phyloP scores from a whole-genome alignment of 2,329 filamentous ascomycete genomes.

The Thielaviopsis populi region DNA sequence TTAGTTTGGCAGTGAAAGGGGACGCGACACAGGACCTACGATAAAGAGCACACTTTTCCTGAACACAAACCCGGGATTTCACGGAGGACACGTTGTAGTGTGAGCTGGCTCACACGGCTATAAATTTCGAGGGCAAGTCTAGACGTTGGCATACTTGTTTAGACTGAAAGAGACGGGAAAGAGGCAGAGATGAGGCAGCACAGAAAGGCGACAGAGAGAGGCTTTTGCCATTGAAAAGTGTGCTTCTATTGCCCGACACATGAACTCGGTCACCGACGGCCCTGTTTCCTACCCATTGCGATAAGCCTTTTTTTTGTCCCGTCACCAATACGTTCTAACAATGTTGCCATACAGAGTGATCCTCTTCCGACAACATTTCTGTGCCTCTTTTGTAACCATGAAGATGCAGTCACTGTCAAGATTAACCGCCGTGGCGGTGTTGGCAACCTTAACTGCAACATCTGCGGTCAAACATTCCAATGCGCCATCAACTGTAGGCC shows the following conservation, averaged over 20 bases:
- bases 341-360: constrained; percentile 39
- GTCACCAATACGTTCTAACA: constrained; percentile 7
- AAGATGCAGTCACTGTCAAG: constrained; percentile 79
- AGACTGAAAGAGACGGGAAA: background rate
- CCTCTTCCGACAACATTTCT: constrained; percentile 72
- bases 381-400: constrained; percentile 97
- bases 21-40: background rate
- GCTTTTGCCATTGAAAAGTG: background rate
- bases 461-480: constrained; percentile 88
- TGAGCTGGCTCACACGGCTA: background rate
- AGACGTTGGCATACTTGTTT: background rate
- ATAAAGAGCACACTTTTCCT: background rate
- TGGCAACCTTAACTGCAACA: constrained; percentile 74
- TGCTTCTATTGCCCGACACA: background rate
- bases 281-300: background rate
- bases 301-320: background rate
- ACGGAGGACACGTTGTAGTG: background rate
- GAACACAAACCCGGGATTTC: background rate
- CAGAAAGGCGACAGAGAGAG: no score
- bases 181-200: background rate
- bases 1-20: constrained; percentile 25
- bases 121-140: background rate
- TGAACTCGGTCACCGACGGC: background rate
- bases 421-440: constrained; percentile 86
- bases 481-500: constrained; percentile 76